Evolutionary conservation across 345 rosid species (phyloP).

Genomic region (Nasturtium officinale): DNA sequence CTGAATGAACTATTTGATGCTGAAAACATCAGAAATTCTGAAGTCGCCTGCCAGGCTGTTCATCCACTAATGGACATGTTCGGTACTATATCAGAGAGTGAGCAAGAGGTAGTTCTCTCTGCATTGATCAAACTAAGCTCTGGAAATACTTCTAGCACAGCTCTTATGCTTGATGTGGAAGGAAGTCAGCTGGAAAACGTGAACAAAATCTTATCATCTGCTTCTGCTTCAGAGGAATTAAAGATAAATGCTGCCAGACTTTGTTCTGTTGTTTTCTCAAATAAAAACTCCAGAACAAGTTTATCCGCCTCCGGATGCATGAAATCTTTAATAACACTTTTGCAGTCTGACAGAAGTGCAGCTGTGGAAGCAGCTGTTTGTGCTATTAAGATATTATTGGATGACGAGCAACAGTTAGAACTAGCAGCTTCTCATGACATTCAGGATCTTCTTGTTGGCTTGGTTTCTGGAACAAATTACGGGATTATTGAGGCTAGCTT

Average conservation of each 20-base stretch:
- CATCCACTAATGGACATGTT: conserved; percentile 91
- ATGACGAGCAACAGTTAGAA: conserved; percentile 71
- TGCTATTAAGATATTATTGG: conserved; percentile 74
- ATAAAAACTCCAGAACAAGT: conserved; percentile 55
- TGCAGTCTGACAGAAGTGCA: conserved; percentile 54
- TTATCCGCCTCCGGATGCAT: conserved; percentile 66
- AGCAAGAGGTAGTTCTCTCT: conserved; percentile 74
- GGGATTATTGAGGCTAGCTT: conserved; percentile 72
- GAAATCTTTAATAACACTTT: conserved; percentile 60
- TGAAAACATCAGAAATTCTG: conserved; percentile 69
- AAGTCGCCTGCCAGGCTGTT: conserved; percentile 72
- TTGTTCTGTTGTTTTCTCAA: conserved; percentile 62
- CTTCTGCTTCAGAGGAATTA: conserved; percentile 64
- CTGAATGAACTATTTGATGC: conserved; percentile 73
- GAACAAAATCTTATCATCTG: conserved; percentile 59
- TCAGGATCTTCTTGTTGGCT: conserved; percentile 66
- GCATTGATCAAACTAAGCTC: conserved; percentile 73
- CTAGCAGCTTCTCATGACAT: conserved; percentile 59
- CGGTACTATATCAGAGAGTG: conserved; percentile 66
- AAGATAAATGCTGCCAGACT: conserved; percentile 76
- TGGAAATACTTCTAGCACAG: conserved; percentile 55
- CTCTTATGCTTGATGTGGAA: conserved; percentile 57
- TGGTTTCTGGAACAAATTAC: conserved; percentile 65
- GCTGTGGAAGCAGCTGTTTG: conserved; percentile 70
- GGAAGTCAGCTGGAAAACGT: conserved; percentile 67